phyloP scores from a whole-genome alignment of 768 basidiomycete species.

The Cystobasidium ongulense region DNA sequence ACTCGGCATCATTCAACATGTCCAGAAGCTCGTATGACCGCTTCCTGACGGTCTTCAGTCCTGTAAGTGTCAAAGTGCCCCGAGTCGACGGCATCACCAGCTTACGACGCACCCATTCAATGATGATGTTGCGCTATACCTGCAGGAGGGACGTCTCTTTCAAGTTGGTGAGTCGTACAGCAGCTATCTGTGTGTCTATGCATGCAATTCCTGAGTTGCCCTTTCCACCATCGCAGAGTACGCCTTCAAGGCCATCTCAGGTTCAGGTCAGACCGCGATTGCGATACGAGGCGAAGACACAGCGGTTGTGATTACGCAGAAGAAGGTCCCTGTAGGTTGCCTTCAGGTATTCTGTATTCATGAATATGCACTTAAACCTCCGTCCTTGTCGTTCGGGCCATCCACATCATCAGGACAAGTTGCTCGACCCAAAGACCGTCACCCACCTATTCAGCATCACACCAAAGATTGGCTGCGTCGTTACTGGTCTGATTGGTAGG shows the following conservation, averaged over 20 bases:
- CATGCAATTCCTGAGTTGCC: conserved; percentile 32
- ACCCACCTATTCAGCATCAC: conserved; percentile 95
- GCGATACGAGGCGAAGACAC: conserved; percentile 91
- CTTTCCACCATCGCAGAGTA: conserved; percentile 58
- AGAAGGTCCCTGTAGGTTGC: conserved; percentile 85
- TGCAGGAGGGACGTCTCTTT: conserved; percentile 81
- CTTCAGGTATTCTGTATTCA: no score
- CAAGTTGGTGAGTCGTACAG: conserved; percentile 73
- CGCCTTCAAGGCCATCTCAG: conserved; percentile 98
- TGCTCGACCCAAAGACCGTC: conserved; percentile 84
- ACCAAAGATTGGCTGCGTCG: conserved; percentile 90
- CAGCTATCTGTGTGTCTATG: conserved; percentile 58
- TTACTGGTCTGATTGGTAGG: conserved; percentile 92
- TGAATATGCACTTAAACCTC: background rate
- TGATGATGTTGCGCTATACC: conserved; percentile 21
- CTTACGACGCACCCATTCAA: conserved; percentile 13
- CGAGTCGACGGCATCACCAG: conserved; percentile 2
- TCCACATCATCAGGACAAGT: conserved; percentile 66
- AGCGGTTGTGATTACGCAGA: conserved; percentile 90
- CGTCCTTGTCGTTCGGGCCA: background rate
- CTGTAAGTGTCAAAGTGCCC: conserved; percentile 46
- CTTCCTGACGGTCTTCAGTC: conserved; percentile 94
- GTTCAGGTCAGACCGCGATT: conserved; percentile 87
- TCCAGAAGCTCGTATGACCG: conserved; percentile 40
- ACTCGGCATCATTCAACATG: conserved; percentile 11